These are phyloP conservation scores for Thalassiosira allenii DNA, from an alignment of 352 stramenopile genomes.

Conservation along the genomic window DNA sequence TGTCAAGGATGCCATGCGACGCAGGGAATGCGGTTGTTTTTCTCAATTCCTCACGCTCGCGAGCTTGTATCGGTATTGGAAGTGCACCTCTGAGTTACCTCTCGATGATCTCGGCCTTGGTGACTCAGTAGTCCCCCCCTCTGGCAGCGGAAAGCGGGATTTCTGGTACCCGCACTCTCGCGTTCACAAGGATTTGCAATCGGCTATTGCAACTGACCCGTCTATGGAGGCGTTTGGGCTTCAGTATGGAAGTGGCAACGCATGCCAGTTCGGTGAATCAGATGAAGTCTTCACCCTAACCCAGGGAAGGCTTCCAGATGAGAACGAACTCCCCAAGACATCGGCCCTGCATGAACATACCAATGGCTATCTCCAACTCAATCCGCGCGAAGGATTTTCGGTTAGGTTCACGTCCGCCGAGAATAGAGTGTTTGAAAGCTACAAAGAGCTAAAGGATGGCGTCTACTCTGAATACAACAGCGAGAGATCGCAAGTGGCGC, in stretches of 20 bases:
- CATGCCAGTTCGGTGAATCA: constrained; percentile 58
- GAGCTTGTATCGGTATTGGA: constrained; percentile 93
- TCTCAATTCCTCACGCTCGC: constrained; percentile 89
- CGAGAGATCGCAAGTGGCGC: constrained; percentile 46
- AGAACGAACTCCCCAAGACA: constrained; percentile 41
- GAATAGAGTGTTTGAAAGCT: constrained; percentile 84
- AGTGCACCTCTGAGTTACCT: constrained; percentile 87
- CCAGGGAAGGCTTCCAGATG: constrained; percentile 50
- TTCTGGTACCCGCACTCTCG: constrained; percentile 83
- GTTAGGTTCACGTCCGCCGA: constrained; percentile 89
- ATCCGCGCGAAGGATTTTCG: constrained; percentile 59
- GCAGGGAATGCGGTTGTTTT: constrained; percentile 92
- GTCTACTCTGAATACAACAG: constrained; percentile 70
- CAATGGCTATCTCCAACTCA: constrained; percentile 55
- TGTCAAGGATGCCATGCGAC: constrained; percentile 88
- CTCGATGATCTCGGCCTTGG: constrained; percentile 82
- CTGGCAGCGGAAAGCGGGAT: constrained; percentile 70
- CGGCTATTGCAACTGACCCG: constrained; percentile 81
- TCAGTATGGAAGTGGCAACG: constrained; percentile 45
- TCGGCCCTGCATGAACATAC: constrained; percentile 45
- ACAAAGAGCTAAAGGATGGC: constrained; percentile 84
- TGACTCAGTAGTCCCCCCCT: constrained; percentile 45
- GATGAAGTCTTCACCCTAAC: constrained; percentile 44
- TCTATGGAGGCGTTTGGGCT: constrained; percentile 74
- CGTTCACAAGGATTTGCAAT: constrained; percentile 59